Evolutionary conservation across 495 filamentous ascomycete genomes (phyloP).

Genomic region (Trichoderma orchidacearum): DNA sequence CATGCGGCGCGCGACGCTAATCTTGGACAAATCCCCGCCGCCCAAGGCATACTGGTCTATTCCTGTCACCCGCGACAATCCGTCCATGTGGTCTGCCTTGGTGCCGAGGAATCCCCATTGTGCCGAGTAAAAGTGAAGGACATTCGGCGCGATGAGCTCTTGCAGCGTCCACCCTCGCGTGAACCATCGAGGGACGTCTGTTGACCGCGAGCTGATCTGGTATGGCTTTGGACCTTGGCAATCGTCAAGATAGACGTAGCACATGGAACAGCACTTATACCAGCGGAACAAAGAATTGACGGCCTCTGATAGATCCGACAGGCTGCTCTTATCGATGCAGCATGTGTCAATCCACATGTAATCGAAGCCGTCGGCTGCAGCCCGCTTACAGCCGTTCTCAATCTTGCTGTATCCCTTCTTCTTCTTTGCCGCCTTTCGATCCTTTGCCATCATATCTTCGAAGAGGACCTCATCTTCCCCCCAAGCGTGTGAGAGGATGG

Average conservation of each 20-base stretch:
- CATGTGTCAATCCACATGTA: slow-evolving; percentile 28
- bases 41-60: slow-evolving; percentile 6
- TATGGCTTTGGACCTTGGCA: too few species aligned
- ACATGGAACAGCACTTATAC: slow-evolving; percentile 21
- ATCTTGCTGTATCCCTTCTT: slow-evolving; percentile 14
- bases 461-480: slow-evolving; percentile 11
- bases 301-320: slow-evolving; percentile 28
- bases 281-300: slow-evolving; percentile 29
- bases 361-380: slow-evolving; percentile 3
- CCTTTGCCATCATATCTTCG: slow-evolving; percentile 2
- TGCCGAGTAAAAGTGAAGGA: slow-evolving; percentile 16
- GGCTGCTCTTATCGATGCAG: slow-evolving; percentile 30
- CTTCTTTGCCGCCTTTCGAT: not conserved
- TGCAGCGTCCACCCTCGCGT: slow-evolving; percentile 27
- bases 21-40: not conserved
- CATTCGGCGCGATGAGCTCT: slow-evolving; percentile 19
- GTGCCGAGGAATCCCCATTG: slow-evolving; percentile 17
- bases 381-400: slow-evolving; percentile 7
- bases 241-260: slow-evolving; percentile 27
- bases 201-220: not conserved
- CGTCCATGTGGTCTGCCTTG: slow-evolving; percentile 8
- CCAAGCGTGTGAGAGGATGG: slow-evolving; percentile 11
- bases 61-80: slow-evolving; percentile 15
- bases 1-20: slow-evolving; percentile 23
- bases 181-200: slow-evolving; percentile 19